These are phyloP conservation scores for Meyerozyma carpophila DNA, from an alignment of 1,139 yeast species.

Conservation along the genomic window DNA sequence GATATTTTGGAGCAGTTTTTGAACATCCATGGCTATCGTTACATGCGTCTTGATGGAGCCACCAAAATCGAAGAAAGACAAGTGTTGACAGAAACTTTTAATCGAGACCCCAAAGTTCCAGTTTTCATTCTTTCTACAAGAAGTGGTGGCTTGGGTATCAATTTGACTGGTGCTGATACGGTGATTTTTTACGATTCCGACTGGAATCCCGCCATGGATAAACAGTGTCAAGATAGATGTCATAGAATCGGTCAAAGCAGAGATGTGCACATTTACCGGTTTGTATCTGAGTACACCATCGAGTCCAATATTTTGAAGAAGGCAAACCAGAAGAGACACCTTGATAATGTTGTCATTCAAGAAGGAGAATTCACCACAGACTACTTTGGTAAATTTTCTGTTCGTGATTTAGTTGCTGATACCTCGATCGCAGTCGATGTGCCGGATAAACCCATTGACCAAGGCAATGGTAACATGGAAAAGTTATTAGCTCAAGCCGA, in stretches of 20 bases:
- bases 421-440: slow-evolving; percentile 35
- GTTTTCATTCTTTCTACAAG: slow-evolving; percentile 91
- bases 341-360: slow-evolving; percentile 94
- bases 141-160: slow-evolving; percentile 97
- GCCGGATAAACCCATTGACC: slow-evolving; percentile 33
- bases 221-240: slow-evolving; percentile 98
- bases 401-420: slow-evolving; percentile 79
- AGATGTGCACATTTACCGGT: slow-evolving; percentile 94
- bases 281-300: slow-evolving; percentile 93
- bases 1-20: slow-evolving; percentile 91
- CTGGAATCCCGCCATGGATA: slow-evolving; percentile 99
- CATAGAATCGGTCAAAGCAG: slow-evolving; percentile 98
- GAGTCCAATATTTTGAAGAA: slow-evolving; percentile 91
- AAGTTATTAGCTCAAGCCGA: slow-evolving; percentile 85
- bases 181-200: slow-evolving; percentile 99
- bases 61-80: slow-evolving; percentile 97
- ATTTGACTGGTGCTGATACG: slow-evolving; percentile 96
- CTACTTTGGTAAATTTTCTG: slow-evolving; percentile 84
- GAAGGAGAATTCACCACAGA: slow-evolving; percentile 98
- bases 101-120: slow-evolving; percentile 78
- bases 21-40: slow-evolving; percentile 90
- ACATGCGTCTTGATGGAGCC: slow-evolving; percentile 95
- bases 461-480: slow-evolving; percentile 49
- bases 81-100: slow-evolving; percentile 85
- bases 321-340: slow-evolving; percentile 91